phyloP scores from a whole-genome alignment of 83 land plant genomes.

The Picea mariana region DNA sequence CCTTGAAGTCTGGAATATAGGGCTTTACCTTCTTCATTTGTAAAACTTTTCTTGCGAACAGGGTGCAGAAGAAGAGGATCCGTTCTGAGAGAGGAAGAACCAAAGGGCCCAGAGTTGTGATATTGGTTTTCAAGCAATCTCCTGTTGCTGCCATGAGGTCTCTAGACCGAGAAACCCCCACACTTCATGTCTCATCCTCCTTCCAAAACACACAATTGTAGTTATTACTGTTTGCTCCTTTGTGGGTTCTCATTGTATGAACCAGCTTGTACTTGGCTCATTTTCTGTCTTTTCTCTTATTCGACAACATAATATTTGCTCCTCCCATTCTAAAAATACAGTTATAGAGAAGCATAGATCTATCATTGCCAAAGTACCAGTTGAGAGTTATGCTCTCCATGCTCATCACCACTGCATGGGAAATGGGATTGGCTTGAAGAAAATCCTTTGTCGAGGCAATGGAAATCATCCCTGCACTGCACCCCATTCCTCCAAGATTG shows the following conservation, averaged over 20 bases:
- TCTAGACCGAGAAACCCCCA: slow-evolving; percentile 11
- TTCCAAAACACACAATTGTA: not conserved
- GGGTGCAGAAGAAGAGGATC: not conserved
- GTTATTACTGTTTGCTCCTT: not conserved
- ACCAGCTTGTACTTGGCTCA: no score
- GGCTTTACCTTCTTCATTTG: slow-evolving; percentile 9
- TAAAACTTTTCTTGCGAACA: not conserved
- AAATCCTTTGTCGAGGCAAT: slow-evolving; percentile 7
- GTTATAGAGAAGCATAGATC: slow-evolving; percentile 15
- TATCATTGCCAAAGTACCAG: slow-evolving; percentile 18
- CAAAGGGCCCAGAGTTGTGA: slow-evolving; percentile 3
- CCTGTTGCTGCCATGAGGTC: slow-evolving; percentile 10
- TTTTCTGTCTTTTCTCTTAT: not conserved
- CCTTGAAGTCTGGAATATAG: slow-evolving; percentile 22
- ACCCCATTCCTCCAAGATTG: slow-evolving; percentile 17
- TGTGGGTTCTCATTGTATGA: no score
- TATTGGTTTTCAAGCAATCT: slow-evolving; percentile 10
- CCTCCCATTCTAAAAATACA: slow-evolving; percentile 12
- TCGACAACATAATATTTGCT: not conserved
- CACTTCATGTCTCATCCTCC: not conserved
- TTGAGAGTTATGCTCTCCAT: slow-evolving; percentile 14
- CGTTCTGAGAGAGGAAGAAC: slow-evolving; percentile 10
- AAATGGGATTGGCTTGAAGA: not conserved
- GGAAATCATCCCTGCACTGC: slow-evolving; percentile 18
- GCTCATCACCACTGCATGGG: slow-evolving; percentile 2